These are phyloP conservation scores for Cystobasidiopsis lactophilus DNA, from an alignment of 768 basidiomycete genomes.

Conservation along the genomic window DNA sequence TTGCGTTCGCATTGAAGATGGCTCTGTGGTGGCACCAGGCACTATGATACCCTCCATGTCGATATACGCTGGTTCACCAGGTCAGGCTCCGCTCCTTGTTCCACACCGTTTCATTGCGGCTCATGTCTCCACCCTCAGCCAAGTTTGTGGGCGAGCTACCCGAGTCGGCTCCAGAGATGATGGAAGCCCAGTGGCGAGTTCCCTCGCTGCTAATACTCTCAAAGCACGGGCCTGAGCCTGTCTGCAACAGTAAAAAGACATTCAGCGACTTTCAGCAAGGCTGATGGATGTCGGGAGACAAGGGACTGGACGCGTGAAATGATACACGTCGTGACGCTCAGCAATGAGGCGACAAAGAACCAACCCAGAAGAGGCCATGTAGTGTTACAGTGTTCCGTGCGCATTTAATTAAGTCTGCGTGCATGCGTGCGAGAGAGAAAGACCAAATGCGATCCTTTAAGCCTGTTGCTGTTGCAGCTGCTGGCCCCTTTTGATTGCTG, in stretches of 20 bases:
- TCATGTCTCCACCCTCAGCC: constrained; percentile 32
- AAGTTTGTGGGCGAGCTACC: constrained; percentile 63
- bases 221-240: background rate
- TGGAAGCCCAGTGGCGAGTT: constrained; percentile 32
- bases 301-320: no score
- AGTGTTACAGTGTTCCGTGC: no score
- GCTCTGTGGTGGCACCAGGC: constrained; percentile 70
- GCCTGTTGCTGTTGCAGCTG: no score
- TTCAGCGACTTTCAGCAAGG: background rate
- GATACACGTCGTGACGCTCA: background rate
- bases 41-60: constrained; percentile 78
- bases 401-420: no score
- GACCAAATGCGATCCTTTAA: no score
- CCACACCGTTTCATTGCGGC: background rate
- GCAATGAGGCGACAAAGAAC: no score
- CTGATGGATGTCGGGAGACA: no score
- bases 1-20: constrained; percentile 70
- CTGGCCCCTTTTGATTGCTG: background rate
- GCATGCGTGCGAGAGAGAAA: no score
- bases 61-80: constrained; percentile 70
- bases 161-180: constrained; percentile 79
- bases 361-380: no score
- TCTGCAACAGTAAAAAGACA: background rate
- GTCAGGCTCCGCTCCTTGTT: constrained; percentile 27
- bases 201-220: background rate